Conservation (phyloP, 495 filamentous ascomycete species). For the Xylaria palmicola region DNA sequence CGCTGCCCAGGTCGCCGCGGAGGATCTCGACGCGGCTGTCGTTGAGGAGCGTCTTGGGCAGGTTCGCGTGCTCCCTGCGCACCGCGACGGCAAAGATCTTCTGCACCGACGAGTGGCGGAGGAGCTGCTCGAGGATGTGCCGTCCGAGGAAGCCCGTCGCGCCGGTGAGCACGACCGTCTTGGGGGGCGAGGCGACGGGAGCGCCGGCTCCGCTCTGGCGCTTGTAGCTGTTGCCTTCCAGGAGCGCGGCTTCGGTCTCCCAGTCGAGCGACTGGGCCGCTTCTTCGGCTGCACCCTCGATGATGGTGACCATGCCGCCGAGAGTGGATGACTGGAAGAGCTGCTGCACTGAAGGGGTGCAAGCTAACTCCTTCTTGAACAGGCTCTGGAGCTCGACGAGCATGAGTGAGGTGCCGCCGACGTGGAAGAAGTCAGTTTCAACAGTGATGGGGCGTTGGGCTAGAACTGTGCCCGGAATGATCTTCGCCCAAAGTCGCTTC, state of each 20-base stretch:
- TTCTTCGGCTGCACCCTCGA: conserved; percentile 6
- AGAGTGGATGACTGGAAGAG: conserved; percentile 33
- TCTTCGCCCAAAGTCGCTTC: neutral
- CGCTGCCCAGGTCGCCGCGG: neutral
- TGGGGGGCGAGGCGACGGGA: neutral
- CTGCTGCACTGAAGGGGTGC: conserved; percentile 15
- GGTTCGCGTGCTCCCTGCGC: neutral
- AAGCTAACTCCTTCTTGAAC: conserved; percentile 15
- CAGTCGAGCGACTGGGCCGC: neutral
- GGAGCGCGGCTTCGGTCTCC: neutral
- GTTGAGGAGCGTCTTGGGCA: neutral
- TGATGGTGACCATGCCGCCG: conserved; percentile 23
- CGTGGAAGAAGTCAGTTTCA: conserved; percentile 38
- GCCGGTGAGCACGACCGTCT: neutral
- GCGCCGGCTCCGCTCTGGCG: too few relatives aligned
- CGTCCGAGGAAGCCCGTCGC: neutral
- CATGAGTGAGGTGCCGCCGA: conserved; percentile 39
- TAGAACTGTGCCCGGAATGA: conserved; percentile 18
- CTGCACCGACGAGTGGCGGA: neutral
- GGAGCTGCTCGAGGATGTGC: neutral
- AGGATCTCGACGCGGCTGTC: neutral
- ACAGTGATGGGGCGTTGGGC: conserved; percentile 5
- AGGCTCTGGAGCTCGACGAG: conserved; percentile 29
- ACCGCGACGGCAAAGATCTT: neutral
- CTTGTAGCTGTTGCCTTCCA: neutral